Percentiles rank a stretch among this genome's conserved stretches.
These are phyloP conservation scores for Ophiocordyceps camponoti-floridani DNA, from an alignment of 2,329 filamentous ascomycete genomes.

Conservation along the genomic window DNA sequence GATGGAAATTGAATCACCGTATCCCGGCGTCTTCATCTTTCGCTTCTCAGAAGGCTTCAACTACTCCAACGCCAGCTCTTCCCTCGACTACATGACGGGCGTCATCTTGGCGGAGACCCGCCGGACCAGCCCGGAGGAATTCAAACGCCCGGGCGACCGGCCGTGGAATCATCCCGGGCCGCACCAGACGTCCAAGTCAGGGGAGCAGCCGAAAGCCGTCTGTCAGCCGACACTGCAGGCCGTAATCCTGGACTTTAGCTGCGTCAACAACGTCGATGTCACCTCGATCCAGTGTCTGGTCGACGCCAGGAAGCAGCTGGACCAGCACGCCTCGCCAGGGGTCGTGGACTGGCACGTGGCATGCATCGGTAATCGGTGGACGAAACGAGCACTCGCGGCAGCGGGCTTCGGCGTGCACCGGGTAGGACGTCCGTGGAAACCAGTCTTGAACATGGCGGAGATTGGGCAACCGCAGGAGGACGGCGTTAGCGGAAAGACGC, in stretches of 20 bases:
- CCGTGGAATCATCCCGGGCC: constrained; percentile 34
- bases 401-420: constrained; percentile 31
- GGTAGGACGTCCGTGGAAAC: constrained; percentile 30
- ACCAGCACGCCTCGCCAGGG: constrained; percentile 27
- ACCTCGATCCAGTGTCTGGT: constrained; percentile 35
- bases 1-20: constrained; percentile 24
- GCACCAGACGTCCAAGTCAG: constrained; percentile 12
- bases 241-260: constrained; percentile 36
- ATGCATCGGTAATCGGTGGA: constrained; percentile 34
- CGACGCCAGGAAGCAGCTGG: constrained; percentile 34
- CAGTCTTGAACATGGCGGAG: constrained; percentile 85
- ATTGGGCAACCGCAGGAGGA: constrained; percentile 49
- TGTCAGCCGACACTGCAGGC: constrained; percentile 31
- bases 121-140: constrained; percentile 26
- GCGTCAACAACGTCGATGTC: constrained; percentile 36
- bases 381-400: constrained; percentile 33
- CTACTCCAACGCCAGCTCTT: constrained; percentile 33
- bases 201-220: constrained; percentile 15
- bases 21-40: constrained; percentile 37
- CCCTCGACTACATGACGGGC: constrained; percentile 29
- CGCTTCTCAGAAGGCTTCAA: constrained; percentile 37
- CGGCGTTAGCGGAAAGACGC: constrained; percentile 20
- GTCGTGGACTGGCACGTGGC: constrained; percentile 32
- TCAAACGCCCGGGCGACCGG: constrained; percentile 21
- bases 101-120: constrained; percentile 26